Evolutionary conservation across 495 filamentous ascomycete genomes (phyloP).

Genomic region (Neurospora pannonica): DNA sequence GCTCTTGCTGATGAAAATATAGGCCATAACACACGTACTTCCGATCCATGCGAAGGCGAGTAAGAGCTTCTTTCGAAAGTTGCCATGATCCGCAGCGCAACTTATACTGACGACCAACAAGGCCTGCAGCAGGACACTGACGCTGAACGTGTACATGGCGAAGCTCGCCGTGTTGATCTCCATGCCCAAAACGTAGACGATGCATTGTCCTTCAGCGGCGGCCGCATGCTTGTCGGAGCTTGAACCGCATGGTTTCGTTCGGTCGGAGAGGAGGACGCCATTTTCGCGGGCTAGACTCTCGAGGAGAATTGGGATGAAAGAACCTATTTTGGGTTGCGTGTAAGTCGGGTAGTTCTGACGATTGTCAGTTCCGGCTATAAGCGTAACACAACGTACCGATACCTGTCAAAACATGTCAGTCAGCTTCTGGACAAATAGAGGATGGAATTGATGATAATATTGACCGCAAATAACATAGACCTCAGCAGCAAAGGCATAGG

Average conservation of each 20-base stretch:
- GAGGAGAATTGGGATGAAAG: slow-evolving; percentile 93
- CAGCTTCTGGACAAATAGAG: neutral
- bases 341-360: neutral
- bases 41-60: slow-evolving; percentile 76
- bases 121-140: slow-evolving; percentile 82
- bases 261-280: slow-evolving; percentile 72
- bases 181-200: slow-evolving; percentile 69
- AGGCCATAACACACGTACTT: slow-evolving; percentile 76
- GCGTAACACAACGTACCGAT: slow-evolving; percentile 17
- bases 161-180: slow-evolving; percentile 96
- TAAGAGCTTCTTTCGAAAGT: slow-evolving; percentile 79
- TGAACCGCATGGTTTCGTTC: slow-evolving; percentile 55
- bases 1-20: slow-evolving; percentile 63
- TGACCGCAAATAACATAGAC: slow-evolving; percentile 92
- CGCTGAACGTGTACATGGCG: slow-evolving; percentile 94
- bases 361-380: neutral
- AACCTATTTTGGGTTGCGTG: slow-evolving; percentile 42
- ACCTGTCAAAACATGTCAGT: slow-evolving; percentile 3
- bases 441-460: slow-evolving; percentile 10
- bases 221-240: slow-evolving; percentile 23
- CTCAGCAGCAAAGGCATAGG: slow-evolving; percentile 95
- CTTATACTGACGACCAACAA: slow-evolving; percentile 91
- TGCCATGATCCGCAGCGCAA: slow-evolving; percentile 90
- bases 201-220: slow-evolving; percentile 56
- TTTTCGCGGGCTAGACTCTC: slow-evolving; percentile 88